Percentiles rank a stretch among this genome's conserved stretches.
Conservation (phyloP, 306 rosid genomes). For the Sicyos baderoa region DNA sequence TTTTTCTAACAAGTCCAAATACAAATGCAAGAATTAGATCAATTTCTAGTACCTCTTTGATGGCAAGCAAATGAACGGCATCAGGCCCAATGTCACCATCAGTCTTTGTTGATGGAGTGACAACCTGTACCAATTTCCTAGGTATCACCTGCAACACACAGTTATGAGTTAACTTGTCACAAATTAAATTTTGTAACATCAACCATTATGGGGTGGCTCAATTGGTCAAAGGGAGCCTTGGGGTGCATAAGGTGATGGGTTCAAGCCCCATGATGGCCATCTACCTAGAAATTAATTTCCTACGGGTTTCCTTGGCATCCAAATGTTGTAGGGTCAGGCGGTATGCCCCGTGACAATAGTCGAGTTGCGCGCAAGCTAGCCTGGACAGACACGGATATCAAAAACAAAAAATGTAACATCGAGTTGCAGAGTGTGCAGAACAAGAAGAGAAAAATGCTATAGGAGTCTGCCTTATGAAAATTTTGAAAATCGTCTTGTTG, state of each 20-base stretch:
- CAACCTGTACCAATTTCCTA: slow-evolving; percentile 71
- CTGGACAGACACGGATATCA: too few relatives aligned
- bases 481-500: neutral
- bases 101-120: slow-evolving; percentile 73
- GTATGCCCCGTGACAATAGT: too few relatives aligned
- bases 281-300: too few relatives aligned
- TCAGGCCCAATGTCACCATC: slow-evolving; percentile 78
- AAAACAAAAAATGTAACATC: neutral
- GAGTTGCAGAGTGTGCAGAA: neutral
- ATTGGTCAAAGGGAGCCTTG: too few relatives aligned
- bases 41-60: slow-evolving; percentile 62
- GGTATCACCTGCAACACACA: slow-evolving; percentile 45
- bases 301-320: too few relatives aligned
- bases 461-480: neutral
- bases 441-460: neutral
- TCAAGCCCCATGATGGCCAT: too few relatives aligned
- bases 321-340: too few relatives aligned
- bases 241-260: too few relatives aligned
- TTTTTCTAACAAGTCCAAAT: neutral
- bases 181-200: neutral
- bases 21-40: neutral
- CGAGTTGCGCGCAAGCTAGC: too few relatives aligned
- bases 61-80: slow-evolving; percentile 70
- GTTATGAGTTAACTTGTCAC: slow-evolving; percentile 9
- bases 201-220: too few relatives aligned